phyloP scores from a whole-genome alignment of 768 basidiomycete genomes.

The Multifurca ochricompacta region DNA sequence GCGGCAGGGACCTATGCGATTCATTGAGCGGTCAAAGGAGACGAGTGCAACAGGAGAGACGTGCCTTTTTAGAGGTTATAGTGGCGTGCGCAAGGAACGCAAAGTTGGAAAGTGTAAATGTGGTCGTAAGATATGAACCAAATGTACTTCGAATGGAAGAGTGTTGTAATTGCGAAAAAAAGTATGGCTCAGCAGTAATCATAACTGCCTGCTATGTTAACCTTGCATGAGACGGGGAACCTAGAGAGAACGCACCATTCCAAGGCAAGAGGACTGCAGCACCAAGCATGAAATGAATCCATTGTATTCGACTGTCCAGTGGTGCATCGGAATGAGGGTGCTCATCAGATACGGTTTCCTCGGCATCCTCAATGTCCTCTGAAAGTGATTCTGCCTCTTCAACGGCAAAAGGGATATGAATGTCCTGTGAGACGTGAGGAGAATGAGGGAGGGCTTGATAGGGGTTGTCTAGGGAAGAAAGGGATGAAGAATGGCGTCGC shows the following conservation, averaged over 20 bases:
- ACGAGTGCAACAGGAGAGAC: conserved; percentile 22
- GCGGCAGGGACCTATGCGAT: conserved; percentile 49
- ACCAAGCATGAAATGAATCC: conserved; percentile 69
- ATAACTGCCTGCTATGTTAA: conserved; percentile 44
- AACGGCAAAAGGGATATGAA: conserved; percentile 5
- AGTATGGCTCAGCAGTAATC: conserved; percentile 81
- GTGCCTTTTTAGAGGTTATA: conserved; percentile 54
- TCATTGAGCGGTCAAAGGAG: not conserved
- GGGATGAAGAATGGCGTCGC: conserved; percentile 10
- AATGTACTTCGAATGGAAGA: conserved; percentile 48
- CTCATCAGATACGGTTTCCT: conserved; percentile 1
- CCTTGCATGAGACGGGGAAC: not conserved
- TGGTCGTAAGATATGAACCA: conserved; percentile 37
- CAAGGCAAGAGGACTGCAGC: conserved; percentile 78
- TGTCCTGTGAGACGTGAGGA: not conserved
- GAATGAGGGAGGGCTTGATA: conserved; percentile 15
- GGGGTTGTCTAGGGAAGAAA: conserved; percentile 2
- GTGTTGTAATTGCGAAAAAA: conserved; percentile 57
- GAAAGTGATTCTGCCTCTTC: not conserved
- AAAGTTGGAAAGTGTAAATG: conserved; percentile 57
- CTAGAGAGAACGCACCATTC: conserved; percentile 81
- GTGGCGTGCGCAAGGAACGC: conserved; percentile 70
- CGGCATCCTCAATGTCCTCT: conserved; percentile 8
- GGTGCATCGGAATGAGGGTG: conserved; percentile 12
- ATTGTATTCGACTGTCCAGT: conserved; percentile 41